Evolutionary conservation across 2,329 filamentous ascomycete species (phyloP).

Genomic region (Penicillium sp.): DNA sequence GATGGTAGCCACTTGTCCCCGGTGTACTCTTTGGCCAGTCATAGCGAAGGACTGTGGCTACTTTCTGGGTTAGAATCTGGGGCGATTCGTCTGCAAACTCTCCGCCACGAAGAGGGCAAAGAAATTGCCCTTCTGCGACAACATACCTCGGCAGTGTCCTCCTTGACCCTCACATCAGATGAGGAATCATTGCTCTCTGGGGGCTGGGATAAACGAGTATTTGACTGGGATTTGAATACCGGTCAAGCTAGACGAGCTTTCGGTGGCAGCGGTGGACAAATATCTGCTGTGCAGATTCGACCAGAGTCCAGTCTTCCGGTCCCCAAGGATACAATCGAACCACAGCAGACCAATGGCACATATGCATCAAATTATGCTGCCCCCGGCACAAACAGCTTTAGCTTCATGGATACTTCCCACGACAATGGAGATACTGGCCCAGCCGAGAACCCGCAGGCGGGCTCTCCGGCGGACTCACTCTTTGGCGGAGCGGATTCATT

Average conservation of each 20-base stretch:
- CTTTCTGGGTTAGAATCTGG: constrained; percentile 88
- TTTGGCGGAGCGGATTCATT: constrained; percentile 85
- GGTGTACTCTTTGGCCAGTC: constrained; percentile 89
- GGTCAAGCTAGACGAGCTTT: constrained; percentile 75
- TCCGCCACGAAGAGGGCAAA: constrained; percentile 92
- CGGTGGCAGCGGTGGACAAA: constrained; percentile 74
- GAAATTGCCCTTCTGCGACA: constrained; percentile 76
- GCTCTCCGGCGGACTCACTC: constrained; percentile 73
- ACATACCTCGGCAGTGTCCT: constrained; percentile 89
- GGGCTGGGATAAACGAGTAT: constrained; percentile 92
- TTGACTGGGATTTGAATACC: constrained; percentile 93
- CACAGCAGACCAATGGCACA: constrained; percentile 58
- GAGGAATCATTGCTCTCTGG: constrained; percentile 86
- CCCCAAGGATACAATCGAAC: constrained; percentile 67
- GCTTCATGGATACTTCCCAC: constrained; percentile 42
- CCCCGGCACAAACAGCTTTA: constrained; percentile 57
- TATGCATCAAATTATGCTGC: constrained; percentile 73
- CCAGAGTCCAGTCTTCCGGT: constrained; percentile 74
- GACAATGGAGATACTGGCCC: constrained; percentile 39
- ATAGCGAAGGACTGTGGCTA: constrained; percentile 87
- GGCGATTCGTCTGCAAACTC: constrained; percentile 87
- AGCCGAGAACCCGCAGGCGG: constrained; percentile 58
- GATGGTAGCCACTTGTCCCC: constrained; percentile 74
- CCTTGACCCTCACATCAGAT: constrained; percentile 76
- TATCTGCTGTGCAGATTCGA: constrained; percentile 82